These are phyloP conservation scores for Phytophthora syringae DNA, from an alignment of 352 stramenopile species.

Conservation along the genomic window DNA sequence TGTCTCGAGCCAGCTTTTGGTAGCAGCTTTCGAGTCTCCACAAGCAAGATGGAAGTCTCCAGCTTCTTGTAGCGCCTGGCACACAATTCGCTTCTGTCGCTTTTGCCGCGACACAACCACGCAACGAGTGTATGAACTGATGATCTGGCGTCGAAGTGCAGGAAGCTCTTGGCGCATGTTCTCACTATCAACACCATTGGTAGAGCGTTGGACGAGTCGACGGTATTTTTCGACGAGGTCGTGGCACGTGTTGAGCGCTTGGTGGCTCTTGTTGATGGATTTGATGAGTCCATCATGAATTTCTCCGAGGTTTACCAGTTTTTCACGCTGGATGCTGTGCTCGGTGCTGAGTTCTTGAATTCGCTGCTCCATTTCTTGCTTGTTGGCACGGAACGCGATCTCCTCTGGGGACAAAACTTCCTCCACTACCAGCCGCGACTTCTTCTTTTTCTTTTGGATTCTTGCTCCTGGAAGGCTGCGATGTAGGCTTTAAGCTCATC, in stretches of 20 bases:
- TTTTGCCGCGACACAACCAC: slow-evolving; percentile 71
- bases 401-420: slow-evolving; percentile 70
- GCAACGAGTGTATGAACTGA: slow-evolving; percentile 54
- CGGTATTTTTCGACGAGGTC: slow-evolving; percentile 54
- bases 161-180: not conserved
- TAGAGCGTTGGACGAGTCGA: slow-evolving; percentile 8
- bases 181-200: not conserved
- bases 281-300: slow-evolving; percentile 41
- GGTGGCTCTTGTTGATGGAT: slow-evolving; percentile 68
- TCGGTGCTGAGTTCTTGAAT: slow-evolving; percentile 37
- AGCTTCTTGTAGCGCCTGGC: slow-evolving; percentile 68
- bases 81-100: slow-evolving; percentile 58
- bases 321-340: slow-evolving; percentile 32
- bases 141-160: slow-evolving; percentile 43
- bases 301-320: slow-evolving; percentile 31
- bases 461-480: slow-evolving; percentile 57
- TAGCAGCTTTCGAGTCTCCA: slow-evolving; percentile 45
- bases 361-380: slow-evolving; percentile 45
- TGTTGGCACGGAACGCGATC: slow-evolving; percentile 54
- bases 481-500: slow-evolving; percentile 43
- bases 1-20: slow-evolving; percentile 72
- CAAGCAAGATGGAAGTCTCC: slow-evolving; percentile 76
- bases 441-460: slow-evolving; percentile 89
- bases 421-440: slow-evolving; percentile 76
- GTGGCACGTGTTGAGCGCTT: slow-evolving; percentile 58